Base-by-base conservation (phyloP, 148 eudicot species). In the Suaeda aralocaspica region DNA sequence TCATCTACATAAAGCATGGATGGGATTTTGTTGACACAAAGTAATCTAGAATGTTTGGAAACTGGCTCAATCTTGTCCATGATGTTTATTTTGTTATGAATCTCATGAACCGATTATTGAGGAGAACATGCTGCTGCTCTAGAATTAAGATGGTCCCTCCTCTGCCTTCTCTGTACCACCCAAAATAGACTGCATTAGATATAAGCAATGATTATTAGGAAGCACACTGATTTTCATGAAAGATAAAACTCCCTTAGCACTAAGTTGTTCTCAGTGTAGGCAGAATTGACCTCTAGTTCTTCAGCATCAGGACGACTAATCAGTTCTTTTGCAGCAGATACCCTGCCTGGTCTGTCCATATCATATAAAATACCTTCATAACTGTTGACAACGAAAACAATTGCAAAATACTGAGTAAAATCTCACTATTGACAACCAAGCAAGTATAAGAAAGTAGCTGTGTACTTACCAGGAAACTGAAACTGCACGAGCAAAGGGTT, bases 311-410 rank as follows among this genome's bases (percentile, higher is more conserved):
- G 99, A 60, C 96, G 96, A 64, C 85, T 83, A 58, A 84, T 73
- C 57, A 77, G 81, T 75, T 94, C 98, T 70, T 89, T 88, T 8
- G 97, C 99, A 3, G 97, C 51, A 84, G 74, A 77, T 89, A 94
- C 70, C 99, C n/a, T 82, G 77, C 89, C 86, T 46, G 88, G 91
- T 77, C 93, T 81, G 62, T 84, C 91, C 80, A 84, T 87, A 74
- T 91, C 90, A 58, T 94, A 69, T 84, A 94, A 74, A 94, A 94
- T 64, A 94, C 97, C 81, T 94, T 94, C 99, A 97, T 91, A 72
- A 62, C 99, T 94, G 81, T 59, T 39, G 49, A 66, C 9, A 36
- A 68, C n/a, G n/a, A n/a, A 50, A 67, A n/a, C n/a, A 26, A 30
- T 30, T 55, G n/a, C 10, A 30, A 50, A 57, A 73, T 70, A 46